These are phyloP conservation scores for Symbiodinium pilosum DNA, from an alignment of 73 alveolate species.

Conservation along the genomic window DNA sequence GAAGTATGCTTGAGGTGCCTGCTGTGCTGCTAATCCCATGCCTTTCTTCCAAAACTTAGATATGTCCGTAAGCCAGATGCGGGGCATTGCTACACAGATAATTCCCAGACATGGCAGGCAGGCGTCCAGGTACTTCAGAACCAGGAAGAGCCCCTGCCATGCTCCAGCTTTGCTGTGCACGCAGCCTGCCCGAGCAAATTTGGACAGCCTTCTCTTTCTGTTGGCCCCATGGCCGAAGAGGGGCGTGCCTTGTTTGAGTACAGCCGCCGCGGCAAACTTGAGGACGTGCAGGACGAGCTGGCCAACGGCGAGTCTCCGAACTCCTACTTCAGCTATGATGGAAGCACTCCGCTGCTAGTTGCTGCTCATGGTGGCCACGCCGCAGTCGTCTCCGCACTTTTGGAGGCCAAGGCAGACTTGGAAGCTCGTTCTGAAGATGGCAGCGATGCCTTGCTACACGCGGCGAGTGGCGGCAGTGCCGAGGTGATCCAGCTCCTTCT, in stretches of 20 bases:
- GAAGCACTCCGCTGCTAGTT: conserved; percentile 40
- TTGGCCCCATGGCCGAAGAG: conserved; percentile 16
- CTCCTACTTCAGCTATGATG: conserved; percentile 44
- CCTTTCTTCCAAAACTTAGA: too few relatives aligned
- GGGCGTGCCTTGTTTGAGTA: conserved; percentile 73
- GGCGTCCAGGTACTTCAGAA: too few relatives aligned
- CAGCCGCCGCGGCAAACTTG: conserved; percentile 71
- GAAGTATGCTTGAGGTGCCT: too few relatives aligned
- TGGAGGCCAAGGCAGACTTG: conserved; percentile 59
- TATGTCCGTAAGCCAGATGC: too few relatives aligned
- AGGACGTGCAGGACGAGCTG: conserved; percentile 48
- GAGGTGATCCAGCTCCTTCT: conserved; percentile 27
- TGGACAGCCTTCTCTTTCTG: background rate
- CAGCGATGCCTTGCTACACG: conserved; percentile 76
- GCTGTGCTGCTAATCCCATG: too few relatives aligned
- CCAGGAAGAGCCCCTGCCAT: too few relatives aligned
- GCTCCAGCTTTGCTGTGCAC: too few relatives aligned
- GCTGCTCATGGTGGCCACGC: conserved; percentile 65
- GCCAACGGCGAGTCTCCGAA: conserved; percentile 42
- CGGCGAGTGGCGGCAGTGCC: conserved; percentile 47
- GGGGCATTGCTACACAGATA: too few relatives aligned
- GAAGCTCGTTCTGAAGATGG: conserved; percentile 61
- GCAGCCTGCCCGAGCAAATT: too few relatives aligned
- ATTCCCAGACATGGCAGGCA: too few relatives aligned
- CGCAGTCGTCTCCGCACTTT: conserved; percentile 30